Conservation (phyloP, 805 yeast genomes). For the Saccharomycopsis oosterbeekiorum region DNA sequence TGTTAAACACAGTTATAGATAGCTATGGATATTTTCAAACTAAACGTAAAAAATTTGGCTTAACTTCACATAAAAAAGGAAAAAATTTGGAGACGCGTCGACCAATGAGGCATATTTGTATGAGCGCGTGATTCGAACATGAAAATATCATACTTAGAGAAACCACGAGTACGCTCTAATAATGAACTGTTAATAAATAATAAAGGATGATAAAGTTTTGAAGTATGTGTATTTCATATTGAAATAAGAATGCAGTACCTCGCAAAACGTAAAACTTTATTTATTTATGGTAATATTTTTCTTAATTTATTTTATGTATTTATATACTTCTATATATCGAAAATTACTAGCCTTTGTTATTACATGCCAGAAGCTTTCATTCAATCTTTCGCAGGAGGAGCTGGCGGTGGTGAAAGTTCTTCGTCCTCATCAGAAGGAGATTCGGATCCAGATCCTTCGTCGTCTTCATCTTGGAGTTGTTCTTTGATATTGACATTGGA, state of each 20-base stretch:
- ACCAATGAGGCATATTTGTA: not conserved
- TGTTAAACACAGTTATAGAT: too few relatives aligned
- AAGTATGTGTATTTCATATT: too few relatives aligned
- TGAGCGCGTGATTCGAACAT: not conserved
- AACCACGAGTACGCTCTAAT: too few relatives aligned
- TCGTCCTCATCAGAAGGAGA: conserved; percentile 23
- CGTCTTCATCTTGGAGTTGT: conserved; percentile 24
- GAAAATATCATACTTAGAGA: too few relatives aligned
- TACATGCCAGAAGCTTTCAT: not conserved
- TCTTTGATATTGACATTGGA: conserved; percentile 22
- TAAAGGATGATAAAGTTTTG: too few relatives aligned
- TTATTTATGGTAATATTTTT: not conserved
- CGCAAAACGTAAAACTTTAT: not conserved
- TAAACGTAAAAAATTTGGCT: too few relatives aligned
- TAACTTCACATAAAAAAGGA: not conserved
- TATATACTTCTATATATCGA: not conserved
- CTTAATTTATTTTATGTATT: not conserved
- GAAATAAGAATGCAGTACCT: too few relatives aligned
- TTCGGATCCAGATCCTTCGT: conserved; percentile 28
- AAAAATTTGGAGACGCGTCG: not conserved
- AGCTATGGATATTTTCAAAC: too few relatives aligned
- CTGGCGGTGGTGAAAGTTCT: conserved; percentile 24
- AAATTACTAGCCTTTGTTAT: not conserved
- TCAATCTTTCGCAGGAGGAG: not conserved
- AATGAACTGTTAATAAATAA: too few relatives aligned